phyloP scores from a whole-genome alignment of 805 yeast genomes.

The Lipomyces chichibuensis region DNA sequence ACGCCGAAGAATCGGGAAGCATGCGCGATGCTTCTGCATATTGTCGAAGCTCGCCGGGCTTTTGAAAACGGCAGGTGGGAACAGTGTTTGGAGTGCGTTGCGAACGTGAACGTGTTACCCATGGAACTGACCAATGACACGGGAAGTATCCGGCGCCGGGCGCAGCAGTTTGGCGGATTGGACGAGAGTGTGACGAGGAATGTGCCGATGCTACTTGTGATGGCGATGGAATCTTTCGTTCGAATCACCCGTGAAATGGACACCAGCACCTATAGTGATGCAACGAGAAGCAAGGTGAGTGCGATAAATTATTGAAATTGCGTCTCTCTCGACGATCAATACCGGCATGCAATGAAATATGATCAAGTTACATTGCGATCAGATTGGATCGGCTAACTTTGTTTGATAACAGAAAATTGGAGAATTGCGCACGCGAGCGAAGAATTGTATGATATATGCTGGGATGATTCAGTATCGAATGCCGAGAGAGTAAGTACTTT shows the following conservation, averaged over 20 bases:
- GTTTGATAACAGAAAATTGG: constrained; percentile 51
- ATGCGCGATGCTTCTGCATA: constrained; percentile 62
- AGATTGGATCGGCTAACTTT: constrained; percentile 4
- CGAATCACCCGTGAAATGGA: constrained; percentile 50
- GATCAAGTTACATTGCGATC: neutral
- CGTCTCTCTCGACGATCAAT: neutral
- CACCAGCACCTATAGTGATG: constrained; percentile 36
- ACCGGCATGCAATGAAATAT: neutral
- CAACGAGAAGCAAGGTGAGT: constrained; percentile 32
- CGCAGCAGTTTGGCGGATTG: constrained; percentile 65
- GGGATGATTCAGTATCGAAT: constrained; percentile 92
- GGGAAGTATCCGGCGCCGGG: constrained; percentile 62
- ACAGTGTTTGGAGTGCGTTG: constrained; percentile 57
- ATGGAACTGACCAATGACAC: constrained; percentile 51
- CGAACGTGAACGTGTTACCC: constrained; percentile 68
- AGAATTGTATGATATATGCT: constrained; percentile 90
- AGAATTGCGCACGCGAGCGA: constrained; percentile 65
- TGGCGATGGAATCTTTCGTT: constrained; percentile 77
- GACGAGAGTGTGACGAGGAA: constrained; percentile 76
- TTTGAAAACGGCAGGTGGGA: constrained; percentile 64
- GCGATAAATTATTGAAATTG: constrained; percentile 37
- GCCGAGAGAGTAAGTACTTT: constrained; percentile 56
- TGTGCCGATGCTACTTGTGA: constrained; percentile 75
- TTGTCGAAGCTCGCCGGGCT: constrained; percentile 67
- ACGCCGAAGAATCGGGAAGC: constrained; percentile 63